Evolutionary conservation across 306 rosid species (phyloP).

Genomic region (Sindora glabra): DNA sequence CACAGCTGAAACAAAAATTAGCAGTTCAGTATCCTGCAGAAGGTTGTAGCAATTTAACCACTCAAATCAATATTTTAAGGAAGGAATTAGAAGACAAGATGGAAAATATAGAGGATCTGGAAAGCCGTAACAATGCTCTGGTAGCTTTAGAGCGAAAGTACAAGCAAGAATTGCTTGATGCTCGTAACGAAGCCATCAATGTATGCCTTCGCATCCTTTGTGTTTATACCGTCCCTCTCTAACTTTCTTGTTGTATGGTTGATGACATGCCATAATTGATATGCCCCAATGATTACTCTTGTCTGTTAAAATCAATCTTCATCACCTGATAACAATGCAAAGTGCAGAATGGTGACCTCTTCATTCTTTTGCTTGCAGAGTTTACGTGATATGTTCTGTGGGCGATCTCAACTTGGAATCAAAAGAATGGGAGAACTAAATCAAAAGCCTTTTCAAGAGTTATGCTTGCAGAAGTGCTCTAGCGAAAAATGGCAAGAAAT

Average conservation of each 20-base stretch:
- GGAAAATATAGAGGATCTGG: slow-evolving; percentile 11
- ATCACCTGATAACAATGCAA: neutral
- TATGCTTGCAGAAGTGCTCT: slow-evolving; percentile 13
- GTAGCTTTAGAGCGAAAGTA: slow-evolving; percentile 12
- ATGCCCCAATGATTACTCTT: neutral
- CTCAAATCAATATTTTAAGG: slow-evolving; percentile 6
- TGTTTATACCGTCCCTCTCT: neutral
- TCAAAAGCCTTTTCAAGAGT: slow-evolving; percentile 21
- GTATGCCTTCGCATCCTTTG: slow-evolving; percentile 2
- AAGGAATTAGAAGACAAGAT: slow-evolving; percentile 19
- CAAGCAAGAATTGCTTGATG: slow-evolving; percentile 19
- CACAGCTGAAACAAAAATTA: slow-evolving; percentile 11
- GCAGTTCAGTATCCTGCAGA: neutral
- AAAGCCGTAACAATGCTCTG: neutral
- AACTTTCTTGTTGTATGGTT: neutral
- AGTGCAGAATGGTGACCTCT: neutral
- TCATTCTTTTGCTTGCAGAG: slow-evolving; percentile 9
- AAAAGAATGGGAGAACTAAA: slow-evolving; percentile 26
- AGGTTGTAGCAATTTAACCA: neutral
- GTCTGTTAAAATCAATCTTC: neutral
- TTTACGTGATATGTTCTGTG: neutral
- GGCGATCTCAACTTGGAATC: slow-evolving; percentile 21
- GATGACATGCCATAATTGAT: neutral
- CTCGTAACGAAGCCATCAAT: slow-evolving; percentile 20
- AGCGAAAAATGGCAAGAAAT: slow-evolving; percentile 9